Conservation (phyloP, 345 rosid genomes). For the Citrus hindsii region DNA sequence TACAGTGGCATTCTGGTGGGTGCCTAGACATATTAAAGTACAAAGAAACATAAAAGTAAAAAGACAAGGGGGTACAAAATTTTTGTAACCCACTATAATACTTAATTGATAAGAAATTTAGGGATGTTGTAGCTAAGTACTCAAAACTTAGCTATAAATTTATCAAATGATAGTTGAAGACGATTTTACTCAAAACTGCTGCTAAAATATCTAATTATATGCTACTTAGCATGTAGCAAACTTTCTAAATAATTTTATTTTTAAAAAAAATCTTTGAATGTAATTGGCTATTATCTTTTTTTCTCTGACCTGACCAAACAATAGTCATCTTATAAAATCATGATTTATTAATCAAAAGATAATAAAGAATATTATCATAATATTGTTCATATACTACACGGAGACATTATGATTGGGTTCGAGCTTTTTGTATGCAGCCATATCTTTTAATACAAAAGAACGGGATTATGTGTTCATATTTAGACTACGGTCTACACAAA, state of each 20-base stretch:
- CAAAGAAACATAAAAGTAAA: neutral
- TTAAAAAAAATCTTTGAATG: too few relatives aligned
- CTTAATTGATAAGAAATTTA: neutral
- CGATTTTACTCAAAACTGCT: neutral
- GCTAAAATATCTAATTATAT: neutral
- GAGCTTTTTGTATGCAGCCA: neutral
- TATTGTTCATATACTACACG: neutral
- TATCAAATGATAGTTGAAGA: neutral
- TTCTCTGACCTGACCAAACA: neutral
- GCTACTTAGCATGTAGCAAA: too few relatives aligned
- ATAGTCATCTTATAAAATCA: neutral
- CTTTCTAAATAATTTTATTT: too few relatives aligned
- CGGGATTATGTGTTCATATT: neutral
- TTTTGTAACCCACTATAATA: neutral
- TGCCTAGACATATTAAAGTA: neutral
- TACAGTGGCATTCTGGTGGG: neutral
- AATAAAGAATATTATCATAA: neutral
- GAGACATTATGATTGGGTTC: constrained; percentile 6
- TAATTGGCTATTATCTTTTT: too few relatives aligned
- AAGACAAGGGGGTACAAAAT: neutral
- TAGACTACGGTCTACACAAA: neutral
- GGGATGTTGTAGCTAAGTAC: neutral
- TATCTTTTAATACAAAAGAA: neutral
- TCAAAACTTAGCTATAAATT: neutral
- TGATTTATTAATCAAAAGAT: neutral